Evolutionary conservation across 2,329 filamentous ascomycete species (phyloP).

Genomic region (Calycina herbarum): DNA sequence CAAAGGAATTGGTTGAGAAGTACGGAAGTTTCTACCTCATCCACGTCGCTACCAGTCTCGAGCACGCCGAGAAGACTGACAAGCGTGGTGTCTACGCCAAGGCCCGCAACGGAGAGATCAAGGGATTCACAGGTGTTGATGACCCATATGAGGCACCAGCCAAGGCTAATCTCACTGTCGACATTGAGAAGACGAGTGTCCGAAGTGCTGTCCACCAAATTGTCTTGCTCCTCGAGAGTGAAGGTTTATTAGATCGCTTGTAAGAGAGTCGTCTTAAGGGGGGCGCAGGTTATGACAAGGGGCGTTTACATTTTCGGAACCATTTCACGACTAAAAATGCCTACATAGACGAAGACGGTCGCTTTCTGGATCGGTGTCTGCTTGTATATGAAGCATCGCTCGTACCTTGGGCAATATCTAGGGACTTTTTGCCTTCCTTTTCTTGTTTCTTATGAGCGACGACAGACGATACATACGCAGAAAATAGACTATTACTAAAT

Average conservation of each 20-base stretch:
- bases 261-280: slow-evolving; percentile 16
- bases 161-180: slow-evolving; percentile 82
- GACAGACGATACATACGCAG: neutral
- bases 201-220: slow-evolving; percentile 97
- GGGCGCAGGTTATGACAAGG: neutral
- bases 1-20: slow-evolving; percentile 83
- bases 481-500: neutral
- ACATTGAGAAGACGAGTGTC: slow-evolving; percentile 82
- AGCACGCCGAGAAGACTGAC: slow-evolving; percentile 93
- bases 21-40: slow-evolving; percentile 91
- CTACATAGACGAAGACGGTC: slow-evolving; percentile 1
- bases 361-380: neutral
- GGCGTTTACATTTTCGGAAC: neutral
- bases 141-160: slow-evolving; percentile 88
- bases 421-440: neutral
- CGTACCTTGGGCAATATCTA: neutral
- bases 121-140: slow-evolving; percentile 97
- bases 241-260: slow-evolving; percentile 76
- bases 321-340: neutral
- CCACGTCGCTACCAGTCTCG: slow-evolving; percentile 89
- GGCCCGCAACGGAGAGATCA: slow-evolving; percentile 86
- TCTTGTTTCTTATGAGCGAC: neutral
- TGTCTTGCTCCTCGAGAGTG: slow-evolving; percentile 84
- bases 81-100: slow-evolving; percentile 84
- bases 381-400: neutral